These are phyloP conservation scores for Paramecium biaurelia DNA, from an alignment of 73 alveolate species.

Conservation along the genomic window DNA sequence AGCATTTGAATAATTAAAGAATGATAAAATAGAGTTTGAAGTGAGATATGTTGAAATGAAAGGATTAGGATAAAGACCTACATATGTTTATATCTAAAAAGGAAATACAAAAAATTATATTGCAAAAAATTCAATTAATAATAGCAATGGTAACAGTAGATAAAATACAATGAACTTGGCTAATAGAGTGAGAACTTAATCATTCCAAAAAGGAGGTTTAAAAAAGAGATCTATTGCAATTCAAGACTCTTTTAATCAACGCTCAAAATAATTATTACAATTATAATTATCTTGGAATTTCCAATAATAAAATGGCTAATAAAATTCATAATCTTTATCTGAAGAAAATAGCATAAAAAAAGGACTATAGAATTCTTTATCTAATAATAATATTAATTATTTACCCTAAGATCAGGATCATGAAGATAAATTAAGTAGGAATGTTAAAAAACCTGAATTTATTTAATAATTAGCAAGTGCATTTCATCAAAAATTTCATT, in stretches of 20 bases:
- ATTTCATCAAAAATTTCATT: neutral
- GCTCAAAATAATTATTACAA: neutral
- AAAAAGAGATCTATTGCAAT: neutral
- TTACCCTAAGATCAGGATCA: neutral
- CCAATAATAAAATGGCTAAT: neutral
- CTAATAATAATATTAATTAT: neutral
- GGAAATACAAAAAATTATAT: neutral
- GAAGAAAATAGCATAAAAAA: neutral
- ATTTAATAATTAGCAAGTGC: neutral
- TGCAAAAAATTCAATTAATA: neutral
- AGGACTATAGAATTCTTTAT: neutral
- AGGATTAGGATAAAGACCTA: slow-evolving; percentile 30
- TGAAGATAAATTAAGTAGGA: neutral
- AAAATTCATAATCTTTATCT: neutral
- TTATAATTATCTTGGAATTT: neutral
- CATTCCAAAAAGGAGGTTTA: neutral
- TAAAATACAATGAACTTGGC: neutral
- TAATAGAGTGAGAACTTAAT: neutral
- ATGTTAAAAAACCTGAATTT: neutral
- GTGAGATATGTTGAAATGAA: slow-evolving; percentile 13
- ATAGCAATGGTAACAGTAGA: neutral
- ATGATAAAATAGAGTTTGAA: slow-evolving; percentile 3
- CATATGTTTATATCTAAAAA: neutral
- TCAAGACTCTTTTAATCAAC: neutral
- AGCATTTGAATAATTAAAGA: slow-evolving; percentile 40